Conservation (phyloP, 2,329 filamentous ascomycete species). For the Ilyonectria robusta region DNA sequence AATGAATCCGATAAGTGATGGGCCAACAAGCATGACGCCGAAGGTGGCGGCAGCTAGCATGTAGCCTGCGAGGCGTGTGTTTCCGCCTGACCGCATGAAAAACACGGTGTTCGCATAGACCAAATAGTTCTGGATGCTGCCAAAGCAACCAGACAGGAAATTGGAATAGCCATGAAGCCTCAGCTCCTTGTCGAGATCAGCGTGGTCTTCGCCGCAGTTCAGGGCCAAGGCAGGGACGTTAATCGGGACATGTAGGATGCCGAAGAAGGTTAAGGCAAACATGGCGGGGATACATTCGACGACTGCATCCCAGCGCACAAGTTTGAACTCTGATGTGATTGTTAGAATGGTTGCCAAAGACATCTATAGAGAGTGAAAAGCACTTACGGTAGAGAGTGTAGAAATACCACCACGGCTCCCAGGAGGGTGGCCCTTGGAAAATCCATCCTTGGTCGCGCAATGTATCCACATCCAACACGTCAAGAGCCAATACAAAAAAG, state of each 20-base stretch:
- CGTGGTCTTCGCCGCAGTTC: constrained; percentile 91
- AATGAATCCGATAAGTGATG: constrained; percentile 91
- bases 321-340: constrained; percentile 75
- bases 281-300: constrained; percentile 84
- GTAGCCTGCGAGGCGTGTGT: constrained; percentile 87
- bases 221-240: constrained; percentile 95
- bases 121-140: constrained; percentile 96
- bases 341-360: constrained; percentile 32
- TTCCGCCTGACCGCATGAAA: constrained; percentile 94
- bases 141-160: constrained; percentile 85
- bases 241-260: constrained; percentile 96
- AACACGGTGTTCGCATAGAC: constrained; percentile 98
- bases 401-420: constrained; percentile 95
- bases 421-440: constrained; percentile 83
- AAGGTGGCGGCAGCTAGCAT: constrained; percentile 84
- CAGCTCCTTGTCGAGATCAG: constrained; percentile 91
- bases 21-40: constrained; percentile 69
- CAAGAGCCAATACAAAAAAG: constrained; percentile 78
- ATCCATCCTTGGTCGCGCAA: constrained; percentile 73
- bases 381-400: constrained; percentile 61
- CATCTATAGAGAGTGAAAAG: too few relatives aligned
- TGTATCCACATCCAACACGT: constrained; percentile 73
- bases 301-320: constrained; percentile 87
- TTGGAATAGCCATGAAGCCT: constrained; percentile 96
- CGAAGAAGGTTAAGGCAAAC: constrained; percentile 76